Base-by-base conservation (phyloP, 257 asterid species). In the Solanum infundibuliforme region DNA sequence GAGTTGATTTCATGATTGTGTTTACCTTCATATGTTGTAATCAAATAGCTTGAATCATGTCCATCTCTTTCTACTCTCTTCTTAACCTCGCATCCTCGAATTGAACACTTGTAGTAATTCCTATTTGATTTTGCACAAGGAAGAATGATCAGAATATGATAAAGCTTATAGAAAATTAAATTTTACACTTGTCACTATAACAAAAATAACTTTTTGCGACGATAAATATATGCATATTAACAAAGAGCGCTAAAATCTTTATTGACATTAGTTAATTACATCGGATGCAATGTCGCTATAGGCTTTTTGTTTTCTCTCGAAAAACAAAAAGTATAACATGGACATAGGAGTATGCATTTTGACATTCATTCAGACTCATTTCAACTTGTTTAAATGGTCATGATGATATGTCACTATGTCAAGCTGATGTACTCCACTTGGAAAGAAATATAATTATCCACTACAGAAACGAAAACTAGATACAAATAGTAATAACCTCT, bases 51-150 rank as follows among this genome's bases (percentile, higher is more conserved):
- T 81, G 90, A 71, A 87, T 88, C 89, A 41, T 91, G 84, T 36
- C 87, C 86, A 29, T 88, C 91, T 87, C 93, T 91, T 83, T 91
- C 92, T 21, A 88, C 88, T 74, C 87, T 85, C 66, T 90, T 52
- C 10, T 87, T 91, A 38, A 91, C 92, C 62, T 88, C 75, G 88
- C 93, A 91, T 32, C 87, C 91, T 68, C 23, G 75, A 83, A 46
- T 68, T 35, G 86, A 83, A 87, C 93, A 91, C 82, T 87, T 90
- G 72, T 89, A 91, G 55, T 91, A 90, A 76, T 90, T 83, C 87
- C 92, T 91, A 87, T 27, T 48, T 29, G 3, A 18, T 83, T 29
- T 65, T 36, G 39, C 20, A 73, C 12, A 65, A 79, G 6, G 10
- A 8, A 0, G 12, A 7, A 62, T 7, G 11, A 31, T 69, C 23